phyloP scores from a whole-genome alignment of 139 green algal species.

The Choricystis sp. region DNA sequence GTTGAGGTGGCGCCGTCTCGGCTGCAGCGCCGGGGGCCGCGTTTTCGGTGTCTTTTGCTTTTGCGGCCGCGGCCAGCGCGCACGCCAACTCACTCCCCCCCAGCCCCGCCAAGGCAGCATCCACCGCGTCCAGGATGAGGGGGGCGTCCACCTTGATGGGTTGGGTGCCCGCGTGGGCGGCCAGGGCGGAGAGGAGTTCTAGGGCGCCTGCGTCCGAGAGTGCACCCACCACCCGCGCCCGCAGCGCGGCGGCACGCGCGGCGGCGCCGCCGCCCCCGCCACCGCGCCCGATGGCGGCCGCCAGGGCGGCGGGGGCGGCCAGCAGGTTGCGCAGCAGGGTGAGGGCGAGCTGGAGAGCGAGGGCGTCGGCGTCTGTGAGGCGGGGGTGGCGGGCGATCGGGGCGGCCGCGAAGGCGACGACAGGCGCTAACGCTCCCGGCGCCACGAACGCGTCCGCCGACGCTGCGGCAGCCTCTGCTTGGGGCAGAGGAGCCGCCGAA shows the following conservation, averaged over 20 bases:
- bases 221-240: background rate
- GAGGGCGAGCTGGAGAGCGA: slow-evolving; percentile 69
- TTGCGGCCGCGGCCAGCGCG: no score
- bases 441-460: slow-evolving; percentile 52
- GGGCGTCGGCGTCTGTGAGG: slow-evolving; percentile 34
- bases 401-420: slow-evolving; percentile 45
- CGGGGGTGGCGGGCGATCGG: slow-evolving; percentile 47
- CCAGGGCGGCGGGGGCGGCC: background rate
- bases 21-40: background rate
- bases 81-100: background rate
- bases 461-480: background rate
- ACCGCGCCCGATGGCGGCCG: background rate
- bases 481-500: background rate
- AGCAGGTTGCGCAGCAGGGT: slow-evolving; percentile 36
- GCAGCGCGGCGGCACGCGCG: background rate
- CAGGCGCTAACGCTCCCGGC: slow-evolving; percentile 37
- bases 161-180: background rate
- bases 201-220: background rate
- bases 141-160: background rate
- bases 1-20: no score
- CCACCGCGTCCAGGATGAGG: background rate
- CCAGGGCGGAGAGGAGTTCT: background rate
- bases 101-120: background rate
- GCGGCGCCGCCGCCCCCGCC: no score
- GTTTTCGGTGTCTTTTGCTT: background rate